Evolutionary conservation across 768 basidiomycete genomes (phyloP), one percentile per base, ranked within the genome.

Genomic region (Mycena vitilis): DNA sequence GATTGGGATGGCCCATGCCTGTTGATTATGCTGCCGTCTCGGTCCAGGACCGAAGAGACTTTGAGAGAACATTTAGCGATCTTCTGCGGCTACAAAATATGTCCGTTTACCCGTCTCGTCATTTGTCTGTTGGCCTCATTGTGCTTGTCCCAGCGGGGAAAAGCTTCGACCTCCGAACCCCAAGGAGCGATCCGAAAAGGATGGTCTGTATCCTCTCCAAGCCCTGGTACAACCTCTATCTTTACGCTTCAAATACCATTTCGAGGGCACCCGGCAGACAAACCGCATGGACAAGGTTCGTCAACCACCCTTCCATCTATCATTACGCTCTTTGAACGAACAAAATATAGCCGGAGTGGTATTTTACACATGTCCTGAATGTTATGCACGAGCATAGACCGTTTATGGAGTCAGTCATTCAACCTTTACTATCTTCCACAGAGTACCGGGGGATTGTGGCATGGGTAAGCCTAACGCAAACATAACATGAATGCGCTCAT

Each of bases 221-320:
- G 91, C 93, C 2, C 86, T 99, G 20, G 87, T 95, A 5, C 89
- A 91, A 51, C 94, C 96, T 2, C 85, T 99, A 56, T 83, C 91
- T 2, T 79, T 95, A 67, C 88, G 98, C 22, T 99, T 98, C 84
- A 94, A 92, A 74, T 99, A 92, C 76, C 98, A 99, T 75, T 99
- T 99, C 69, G 95, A 98, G 65, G 89, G 93, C 0, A 84, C 87
- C 20, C 85, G 95, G 42, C 88, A 89, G 71, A 99, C 98, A 0
- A 99, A 98, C 78, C 86, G 94, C 59, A 78, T 95, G 12, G 97
- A 99, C 81, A 99, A 98, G 88, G 96, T 93, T 59, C 58, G 65
- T 55, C 48, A 37, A 23, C 13, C 34, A 5, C 30, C 30, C 30
- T 30, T 30, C 30, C 30, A 22, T 40, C 18, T 4, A 30, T 23